Evolutionary conservation across 2,329 filamentous ascomycete species (phyloP).

Genomic region (Neodidymelliopsis sp.): DNA sequence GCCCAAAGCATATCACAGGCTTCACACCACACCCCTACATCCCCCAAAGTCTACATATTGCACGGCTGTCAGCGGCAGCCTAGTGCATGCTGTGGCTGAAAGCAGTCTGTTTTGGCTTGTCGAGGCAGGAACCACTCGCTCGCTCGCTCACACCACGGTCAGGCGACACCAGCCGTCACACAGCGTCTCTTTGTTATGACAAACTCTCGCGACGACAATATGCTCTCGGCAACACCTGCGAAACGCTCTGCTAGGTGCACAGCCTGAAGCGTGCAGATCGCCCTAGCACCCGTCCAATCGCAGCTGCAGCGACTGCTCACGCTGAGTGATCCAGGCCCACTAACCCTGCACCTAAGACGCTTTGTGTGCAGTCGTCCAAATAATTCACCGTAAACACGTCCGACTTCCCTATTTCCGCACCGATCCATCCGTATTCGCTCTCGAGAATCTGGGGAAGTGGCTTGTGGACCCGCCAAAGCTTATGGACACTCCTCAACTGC

Average conservation of each 20-base stretch:
- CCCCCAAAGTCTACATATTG: neutral
- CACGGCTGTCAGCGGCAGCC: constrained; percentile 11
- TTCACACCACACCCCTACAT: neutral
- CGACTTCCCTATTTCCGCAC: constrained; percentile 13
- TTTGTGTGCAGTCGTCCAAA: constrained; percentile 6
- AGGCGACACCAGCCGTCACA: constrained; percentile 17
- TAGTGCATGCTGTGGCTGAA: constrained; percentile 15
- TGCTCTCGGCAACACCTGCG: constrained; percentile 12
- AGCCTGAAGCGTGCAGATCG: constrained; percentile 12
- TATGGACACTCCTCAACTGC: constrained; percentile 1
- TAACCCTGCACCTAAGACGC: constrained; percentile 6
- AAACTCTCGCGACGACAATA: constrained; percentile 6
- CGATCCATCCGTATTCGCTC: constrained; percentile 10
- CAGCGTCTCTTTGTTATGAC: constrained; percentile 15
- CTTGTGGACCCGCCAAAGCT: constrained; percentile 14
- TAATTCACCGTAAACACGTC: constrained; percentile 6
- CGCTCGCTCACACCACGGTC: constrained; percentile 14
- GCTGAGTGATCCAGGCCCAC: constrained; percentile 11
- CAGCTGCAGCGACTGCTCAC: constrained; percentile 5
- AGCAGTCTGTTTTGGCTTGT: neutral
- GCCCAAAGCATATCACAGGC: neutral
- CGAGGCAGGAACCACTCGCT: constrained; percentile 1
- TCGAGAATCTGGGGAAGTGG: constrained; percentile 18
- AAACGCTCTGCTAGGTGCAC: constrained; percentile 9
- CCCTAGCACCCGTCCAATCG: constrained; percentile 8